These are phyloP conservation scores for Ammopiptanthus mongolicus DNA, from an alignment of 306 rosid species.

Conservation along the genomic window DNA sequence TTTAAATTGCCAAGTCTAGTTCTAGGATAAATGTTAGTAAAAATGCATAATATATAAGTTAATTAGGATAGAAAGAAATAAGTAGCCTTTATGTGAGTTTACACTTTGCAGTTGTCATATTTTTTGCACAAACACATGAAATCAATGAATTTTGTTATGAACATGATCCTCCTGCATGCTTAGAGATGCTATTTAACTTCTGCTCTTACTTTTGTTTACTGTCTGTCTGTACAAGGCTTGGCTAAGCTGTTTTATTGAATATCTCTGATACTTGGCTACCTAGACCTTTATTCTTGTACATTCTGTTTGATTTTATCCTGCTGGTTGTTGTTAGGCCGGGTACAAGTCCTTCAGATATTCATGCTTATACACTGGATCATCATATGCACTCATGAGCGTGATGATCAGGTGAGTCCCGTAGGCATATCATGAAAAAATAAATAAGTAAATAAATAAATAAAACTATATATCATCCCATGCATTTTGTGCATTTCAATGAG, in stretches of 20 bases:
- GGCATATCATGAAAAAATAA: neutral
- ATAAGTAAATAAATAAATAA: neutral
- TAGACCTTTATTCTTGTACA: neutral
- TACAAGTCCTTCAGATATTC: slow-evolving; percentile 91
- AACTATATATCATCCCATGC: neutral
- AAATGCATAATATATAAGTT: neutral
- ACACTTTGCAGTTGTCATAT: too few species aligned
- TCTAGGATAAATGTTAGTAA: too few species aligned
- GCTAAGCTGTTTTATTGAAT: neutral
- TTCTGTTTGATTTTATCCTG: slow-evolving; percentile 22
- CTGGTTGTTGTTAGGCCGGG: slow-evolving; percentile 72
- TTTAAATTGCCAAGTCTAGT: too few species aligned
- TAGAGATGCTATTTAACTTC: neutral
- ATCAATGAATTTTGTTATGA: slow-evolving; percentile 1
- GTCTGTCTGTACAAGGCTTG: neutral
- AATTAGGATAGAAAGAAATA: too few species aligned
- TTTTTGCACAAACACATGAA: neutral
- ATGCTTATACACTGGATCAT: slow-evolving; percentile 74
- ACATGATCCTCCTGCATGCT: neutral
- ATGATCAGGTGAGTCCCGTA: slow-evolving; percentile 39
- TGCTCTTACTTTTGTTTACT: neutral
- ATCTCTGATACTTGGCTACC: slow-evolving; percentile 12
- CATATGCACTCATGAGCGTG: slow-evolving; percentile 60
- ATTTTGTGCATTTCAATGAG: neutral
- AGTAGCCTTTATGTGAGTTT: too few species aligned